Conservation (phyloP, 495 filamentous ascomycete genomes). For the Talaromyces proteolyticus region DNA sequence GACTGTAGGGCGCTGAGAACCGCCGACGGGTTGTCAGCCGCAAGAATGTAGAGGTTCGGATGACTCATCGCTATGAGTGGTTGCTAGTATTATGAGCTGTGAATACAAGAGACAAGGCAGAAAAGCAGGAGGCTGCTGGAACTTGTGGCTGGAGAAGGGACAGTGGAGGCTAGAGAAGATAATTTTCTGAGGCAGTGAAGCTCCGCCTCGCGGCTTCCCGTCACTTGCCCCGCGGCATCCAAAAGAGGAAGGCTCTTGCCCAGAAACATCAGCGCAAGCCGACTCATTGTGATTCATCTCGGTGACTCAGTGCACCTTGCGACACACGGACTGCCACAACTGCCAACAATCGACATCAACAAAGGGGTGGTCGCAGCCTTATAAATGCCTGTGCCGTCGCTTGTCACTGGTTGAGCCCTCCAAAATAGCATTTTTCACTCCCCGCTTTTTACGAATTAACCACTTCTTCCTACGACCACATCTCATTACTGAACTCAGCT, state of each 20-base stretch:
- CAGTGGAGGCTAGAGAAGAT: not conserved
- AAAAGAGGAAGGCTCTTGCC: constrained; percentile 6
- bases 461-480: not conserved
- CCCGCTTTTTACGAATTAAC: not conserved
- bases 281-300: not conserved
- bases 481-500: no score
- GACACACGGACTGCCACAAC: no score
- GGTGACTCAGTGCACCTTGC: not conserved
- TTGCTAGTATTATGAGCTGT: not conserved
- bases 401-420: constrained; percentile 20
- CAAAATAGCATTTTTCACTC: constrained; percentile 7
- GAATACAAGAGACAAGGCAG: not conserved
- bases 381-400: constrained; percentile 10
- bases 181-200: not conserved
- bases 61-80: constrained; percentile 32
- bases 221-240: constrained; percentile 5
- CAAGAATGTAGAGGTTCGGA: constrained; percentile 71
- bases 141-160: constrained; percentile 13
- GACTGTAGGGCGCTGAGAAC: constrained; percentile 61
- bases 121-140: not conserved
- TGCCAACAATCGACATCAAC: no score
- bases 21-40: constrained; percentile 63
- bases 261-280: no score
- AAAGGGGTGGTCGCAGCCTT: not conserved
- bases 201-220: not conserved